These are phyloP conservation scores for Xylaria castorea DNA, from an alignment of 495 filamentous ascomycete species.

Conservation along the genomic window DNA sequence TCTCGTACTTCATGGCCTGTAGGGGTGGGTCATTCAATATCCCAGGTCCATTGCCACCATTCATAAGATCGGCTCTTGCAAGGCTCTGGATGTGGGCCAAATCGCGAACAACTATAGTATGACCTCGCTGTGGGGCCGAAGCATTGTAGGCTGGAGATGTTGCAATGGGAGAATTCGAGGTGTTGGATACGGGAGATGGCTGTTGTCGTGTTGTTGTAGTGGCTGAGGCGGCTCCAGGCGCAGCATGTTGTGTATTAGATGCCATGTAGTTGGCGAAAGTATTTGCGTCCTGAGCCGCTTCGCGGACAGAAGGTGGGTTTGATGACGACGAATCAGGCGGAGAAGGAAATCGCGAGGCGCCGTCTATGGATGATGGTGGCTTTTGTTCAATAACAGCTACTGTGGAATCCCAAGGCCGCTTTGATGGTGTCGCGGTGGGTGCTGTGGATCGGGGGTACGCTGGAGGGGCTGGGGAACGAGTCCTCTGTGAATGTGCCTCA, in stretches of 20 bases:
- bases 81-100: constrained; percentile 90
- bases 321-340: constrained; percentile 58
- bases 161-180: constrained; percentile 32
- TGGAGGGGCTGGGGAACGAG: constrained; percentile 40
- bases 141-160: constrained; percentile 37
- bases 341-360: constrained; percentile 53
- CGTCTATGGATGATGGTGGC: constrained; percentile 38
- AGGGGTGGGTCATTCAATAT: constrained; percentile 56
- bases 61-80: constrained; percentile 74
- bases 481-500: constrained; percentile 40
- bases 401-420: constrained; percentile 40
- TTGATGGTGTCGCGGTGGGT: constrained; percentile 37
- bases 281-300: constrained; percentile 43
- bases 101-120: constrained; percentile 78
- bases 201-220: constrained; percentile 47
- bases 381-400: constrained; percentile 33
- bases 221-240: constrained; percentile 40
- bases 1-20: constrained; percentile 79
- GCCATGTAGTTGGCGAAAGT: constrained; percentile 45
- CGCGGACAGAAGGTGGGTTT: constrained; percentile 46
- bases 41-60: constrained; percentile 52
- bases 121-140: constrained; percentile 40
- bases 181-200: constrained; percentile 68
- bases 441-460: constrained; percentile 34
- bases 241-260: constrained; percentile 39